Conservation (phyloP, 2,329 filamentous ascomycete genomes). For the Fusarium mundagurra region DNA sequence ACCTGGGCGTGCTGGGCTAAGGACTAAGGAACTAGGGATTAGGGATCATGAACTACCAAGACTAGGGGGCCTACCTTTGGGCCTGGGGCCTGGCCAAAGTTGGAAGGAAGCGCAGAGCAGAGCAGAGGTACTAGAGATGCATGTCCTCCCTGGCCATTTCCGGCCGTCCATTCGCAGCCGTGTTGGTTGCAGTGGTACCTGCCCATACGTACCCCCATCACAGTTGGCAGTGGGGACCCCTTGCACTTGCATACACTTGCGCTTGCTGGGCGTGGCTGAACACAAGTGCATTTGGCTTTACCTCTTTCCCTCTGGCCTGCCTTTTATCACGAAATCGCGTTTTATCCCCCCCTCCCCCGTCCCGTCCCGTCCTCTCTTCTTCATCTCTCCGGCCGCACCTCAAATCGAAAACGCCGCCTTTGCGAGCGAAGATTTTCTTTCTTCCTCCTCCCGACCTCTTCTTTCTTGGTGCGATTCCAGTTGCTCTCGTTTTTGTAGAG, state of each 20-base stretch:
- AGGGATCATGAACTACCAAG: slow-evolving; percentile 14
- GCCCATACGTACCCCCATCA: slow-evolving; percentile 27
- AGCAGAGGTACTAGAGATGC: slow-evolving; percentile 27
- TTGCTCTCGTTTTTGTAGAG: slow-evolving; percentile 56
- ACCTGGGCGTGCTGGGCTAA: slow-evolving; percentile 20
- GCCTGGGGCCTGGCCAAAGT: slow-evolving; percentile 25
- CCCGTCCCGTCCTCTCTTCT: slow-evolving; percentile 41
- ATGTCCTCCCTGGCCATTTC: slow-evolving; percentile 37
- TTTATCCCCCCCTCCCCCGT: slow-evolving; percentile 37
- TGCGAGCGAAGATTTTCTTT: slow-evolving; percentile 43
- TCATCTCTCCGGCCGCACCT: slow-evolving; percentile 37
- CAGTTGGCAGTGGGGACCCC: slow-evolving; percentile 31
- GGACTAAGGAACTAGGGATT: slow-evolving; percentile 14
- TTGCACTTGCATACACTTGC: slow-evolving; percentile 37
- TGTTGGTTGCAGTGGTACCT: slow-evolving; percentile 34
- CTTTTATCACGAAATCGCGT: slow-evolving; percentile 44
- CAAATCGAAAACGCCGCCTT: slow-evolving; percentile 37
- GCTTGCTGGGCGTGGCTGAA: slow-evolving; percentile 40
- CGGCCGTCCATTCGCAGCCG: slow-evolving; percentile 13
- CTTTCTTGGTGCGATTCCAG: slow-evolving; percentile 65
- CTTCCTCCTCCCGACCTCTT: slow-evolving; percentile 40
- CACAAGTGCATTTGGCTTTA: slow-evolving; percentile 41
- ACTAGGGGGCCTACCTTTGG: slow-evolving; percentile 9
- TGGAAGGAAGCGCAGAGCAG: slow-evolving; percentile 30
- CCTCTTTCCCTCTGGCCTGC: slow-evolving; percentile 28